Conservation (phyloP, 768 basidiomycete genomes). For the Pleurotus giganteus region DNA sequence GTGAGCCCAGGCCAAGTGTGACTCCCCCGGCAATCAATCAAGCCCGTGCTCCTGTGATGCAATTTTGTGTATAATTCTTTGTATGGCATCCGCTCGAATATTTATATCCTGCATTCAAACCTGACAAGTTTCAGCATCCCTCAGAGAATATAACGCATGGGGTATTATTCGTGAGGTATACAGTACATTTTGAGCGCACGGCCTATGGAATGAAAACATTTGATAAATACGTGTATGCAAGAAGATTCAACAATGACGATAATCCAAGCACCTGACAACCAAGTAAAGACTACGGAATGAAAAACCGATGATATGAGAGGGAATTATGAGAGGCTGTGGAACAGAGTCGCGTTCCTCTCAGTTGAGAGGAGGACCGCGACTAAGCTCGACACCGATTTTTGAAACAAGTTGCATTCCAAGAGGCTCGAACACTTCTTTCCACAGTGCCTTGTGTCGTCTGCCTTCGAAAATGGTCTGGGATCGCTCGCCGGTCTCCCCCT, state of each 20-base stretch:
- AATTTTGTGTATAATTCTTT: too few relatives aligned
- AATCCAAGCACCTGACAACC: neutral
- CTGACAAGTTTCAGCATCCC: too few relatives aligned
- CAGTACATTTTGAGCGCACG: neutral
- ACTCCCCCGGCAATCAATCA: too few relatives aligned
- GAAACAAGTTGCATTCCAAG: conserved; percentile 66
- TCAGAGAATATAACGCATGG: neutral
- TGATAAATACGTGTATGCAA: neutral
- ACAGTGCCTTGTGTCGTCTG: conserved; percentile 53
- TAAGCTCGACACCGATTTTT: conserved; percentile 72
- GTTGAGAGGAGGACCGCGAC: conserved; percentile 55
- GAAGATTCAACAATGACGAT: neutral
- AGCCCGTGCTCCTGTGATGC: too few relatives aligned
- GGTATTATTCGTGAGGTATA: neutral
- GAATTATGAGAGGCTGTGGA: neutral
- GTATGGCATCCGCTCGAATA: too few relatives aligned
- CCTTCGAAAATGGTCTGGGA: conserved; percentile 63
- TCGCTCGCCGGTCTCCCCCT: conserved; percentile 78
- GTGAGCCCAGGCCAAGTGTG: neutral
- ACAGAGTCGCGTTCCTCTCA: conserved; percentile 1
- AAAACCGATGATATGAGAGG: neutral
- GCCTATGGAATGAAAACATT: neutral
- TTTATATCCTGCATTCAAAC: too few relatives aligned
- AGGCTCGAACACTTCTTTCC: conserved; percentile 67
- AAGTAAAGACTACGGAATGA: neutral